Conservation (phyloP, 129 eudicot species). For the Pittosporum tobira region DNA sequence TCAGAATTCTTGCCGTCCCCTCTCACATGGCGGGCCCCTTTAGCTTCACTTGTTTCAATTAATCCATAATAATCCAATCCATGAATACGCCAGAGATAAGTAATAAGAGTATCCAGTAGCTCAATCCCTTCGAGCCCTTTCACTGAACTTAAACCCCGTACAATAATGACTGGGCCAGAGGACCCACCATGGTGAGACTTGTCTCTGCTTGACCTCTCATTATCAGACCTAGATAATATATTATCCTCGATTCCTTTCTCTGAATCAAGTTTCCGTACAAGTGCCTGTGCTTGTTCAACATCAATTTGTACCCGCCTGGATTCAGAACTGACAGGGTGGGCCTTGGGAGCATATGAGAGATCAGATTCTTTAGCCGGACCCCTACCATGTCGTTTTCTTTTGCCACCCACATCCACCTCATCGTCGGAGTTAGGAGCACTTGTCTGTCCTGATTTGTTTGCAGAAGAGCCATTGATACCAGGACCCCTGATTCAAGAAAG, state of each 20-base stretch:
- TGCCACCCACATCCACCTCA: slow-evolving; percentile 59
- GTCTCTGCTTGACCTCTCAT: slow-evolving; percentile 63
- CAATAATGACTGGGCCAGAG: slow-evolving; percentile 71
- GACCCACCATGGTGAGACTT: slow-evolving; percentile 76
- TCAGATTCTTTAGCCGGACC: slow-evolving; percentile 45
- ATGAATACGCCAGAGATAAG: slow-evolving; percentile 93
- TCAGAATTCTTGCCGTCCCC: slow-evolving; percentile 56
- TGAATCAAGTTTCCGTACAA: slow-evolving; percentile 75
- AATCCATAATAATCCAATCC: slow-evolving; percentile 89
- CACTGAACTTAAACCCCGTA: slow-evolving; percentile 67
- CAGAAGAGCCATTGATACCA: slow-evolving; percentile 38
- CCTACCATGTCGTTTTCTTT: slow-evolving; percentile 51
- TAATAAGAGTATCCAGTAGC: slow-evolving; percentile 85
- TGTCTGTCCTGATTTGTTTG: slow-evolving; percentile 57
- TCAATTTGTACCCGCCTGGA: slow-evolving; percentile 63
- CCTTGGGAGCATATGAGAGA: slow-evolving; percentile 64
- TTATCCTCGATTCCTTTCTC: slow-evolving; percentile 92
- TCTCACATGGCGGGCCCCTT: slow-evolving; percentile 83
- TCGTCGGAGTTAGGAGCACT: slow-evolving; percentile 70
- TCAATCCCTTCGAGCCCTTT: slow-evolving; percentile 95
- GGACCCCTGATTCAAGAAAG: slow-evolving; percentile 69
- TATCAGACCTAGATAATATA: slow-evolving; percentile 64
- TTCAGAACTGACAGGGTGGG: slow-evolving; percentile 84
- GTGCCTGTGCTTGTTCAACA: slow-evolving; percentile 76
- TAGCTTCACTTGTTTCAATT: slow-evolving; percentile 67